These are phyloP conservation scores for Hippophae tibetana DNA, from an alignment of 306 rosid species.

Conservation along the genomic window DNA sequence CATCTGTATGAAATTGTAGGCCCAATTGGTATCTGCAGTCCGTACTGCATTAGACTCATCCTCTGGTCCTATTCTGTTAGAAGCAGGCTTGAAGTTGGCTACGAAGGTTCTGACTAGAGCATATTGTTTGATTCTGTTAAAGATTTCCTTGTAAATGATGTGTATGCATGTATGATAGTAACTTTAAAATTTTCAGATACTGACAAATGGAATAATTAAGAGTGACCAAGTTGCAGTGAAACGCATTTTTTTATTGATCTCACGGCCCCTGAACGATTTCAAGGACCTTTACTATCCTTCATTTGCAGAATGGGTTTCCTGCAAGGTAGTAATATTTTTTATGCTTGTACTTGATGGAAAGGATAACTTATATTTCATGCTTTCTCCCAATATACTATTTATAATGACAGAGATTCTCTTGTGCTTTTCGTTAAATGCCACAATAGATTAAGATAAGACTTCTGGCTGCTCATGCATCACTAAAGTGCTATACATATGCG, in stretches of 20 bases:
- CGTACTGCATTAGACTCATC: constrained; percentile 86
- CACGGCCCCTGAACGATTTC: constrained; percentile 78
- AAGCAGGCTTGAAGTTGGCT: constrained; percentile 93
- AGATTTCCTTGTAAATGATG: constrained; percentile 7
- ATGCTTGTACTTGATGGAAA: background rate
- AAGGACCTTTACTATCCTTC: constrained; percentile 95
- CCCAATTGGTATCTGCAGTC: constrained; percentile 92
- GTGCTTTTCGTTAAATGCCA: constrained; percentile 2
- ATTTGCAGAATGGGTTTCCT: constrained; percentile 97
- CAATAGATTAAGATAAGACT: constrained; percentile 82
- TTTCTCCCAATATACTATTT: constrained; percentile 7
- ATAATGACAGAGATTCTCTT: constrained; percentile 1
- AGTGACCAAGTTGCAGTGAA: constrained; percentile 84
- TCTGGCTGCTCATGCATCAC: constrained; percentile 96
- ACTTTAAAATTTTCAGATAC: constrained; percentile 47
- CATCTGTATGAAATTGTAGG: constrained; percentile 42
- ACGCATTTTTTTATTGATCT: constrained; percentile 82
- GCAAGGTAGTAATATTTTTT: constrained; percentile 48
- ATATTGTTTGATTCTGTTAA: constrained; percentile 10
- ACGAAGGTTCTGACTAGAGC: constrained; percentile 55
- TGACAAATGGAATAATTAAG: constrained; percentile 88
- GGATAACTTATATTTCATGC: background rate
- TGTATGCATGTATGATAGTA: constrained; percentile 6
- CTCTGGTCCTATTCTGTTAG: constrained; percentile 85
- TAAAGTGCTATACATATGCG: constrained; percentile 88